Percentiles rank a stretch among this genome's conserved stretches.
phyloP scores from a whole-genome alignment of 1,284 basidiomycete species.

The Leucoagaricus sp. region DNA sequence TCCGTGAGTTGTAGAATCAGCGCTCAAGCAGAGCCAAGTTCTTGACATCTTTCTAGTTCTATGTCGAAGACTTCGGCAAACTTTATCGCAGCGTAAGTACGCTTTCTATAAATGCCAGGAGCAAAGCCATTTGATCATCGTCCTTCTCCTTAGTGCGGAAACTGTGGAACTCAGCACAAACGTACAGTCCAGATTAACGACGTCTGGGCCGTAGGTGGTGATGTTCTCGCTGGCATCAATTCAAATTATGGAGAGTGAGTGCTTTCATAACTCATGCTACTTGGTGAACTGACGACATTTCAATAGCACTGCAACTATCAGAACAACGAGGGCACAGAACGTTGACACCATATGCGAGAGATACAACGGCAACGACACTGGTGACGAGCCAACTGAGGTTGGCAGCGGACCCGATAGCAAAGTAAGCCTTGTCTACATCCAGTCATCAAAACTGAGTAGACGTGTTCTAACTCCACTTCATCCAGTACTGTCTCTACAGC shows the following conservation, averaged over 20 bases:
- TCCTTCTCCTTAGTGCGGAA: constrained; percentile 16
- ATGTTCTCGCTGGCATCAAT: constrained; percentile 32
- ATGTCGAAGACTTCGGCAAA: constrained; percentile 39
- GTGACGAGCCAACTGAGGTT: constrained; percentile 27
- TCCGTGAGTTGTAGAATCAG: constrained; percentile 24
- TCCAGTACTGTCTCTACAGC: constrained; percentile 36
- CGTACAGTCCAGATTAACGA: constrained; percentile 31
- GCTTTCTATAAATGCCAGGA: neutral
- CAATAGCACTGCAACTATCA: constrained; percentile 26
- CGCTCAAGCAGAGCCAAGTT: neutral
- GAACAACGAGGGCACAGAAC: constrained; percentile 24
- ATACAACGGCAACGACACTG: constrained; percentile 27
- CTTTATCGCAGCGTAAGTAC: constrained; percentile 34
- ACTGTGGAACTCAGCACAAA: constrained; percentile 20
- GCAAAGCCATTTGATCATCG: neutral
- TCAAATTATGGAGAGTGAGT: constrained; percentile 33
- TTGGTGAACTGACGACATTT: neutral
- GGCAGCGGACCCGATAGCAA: constrained; percentile 30
- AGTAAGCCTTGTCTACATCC: constrained; percentile 18
- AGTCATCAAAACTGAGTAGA: neutral
- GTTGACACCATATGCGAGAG: constrained; percentile 28
- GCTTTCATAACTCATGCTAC: neutral
- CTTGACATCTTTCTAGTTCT: constrained; percentile 28
- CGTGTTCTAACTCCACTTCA: constrained; percentile 18
- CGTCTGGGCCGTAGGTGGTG: constrained; percentile 36